Percentiles rank a stretch among this genome's conserved stretches.
phyloP scores from a whole-genome alignment of 768 basidiomycete species.

The Suillus subaureus region DNA sequence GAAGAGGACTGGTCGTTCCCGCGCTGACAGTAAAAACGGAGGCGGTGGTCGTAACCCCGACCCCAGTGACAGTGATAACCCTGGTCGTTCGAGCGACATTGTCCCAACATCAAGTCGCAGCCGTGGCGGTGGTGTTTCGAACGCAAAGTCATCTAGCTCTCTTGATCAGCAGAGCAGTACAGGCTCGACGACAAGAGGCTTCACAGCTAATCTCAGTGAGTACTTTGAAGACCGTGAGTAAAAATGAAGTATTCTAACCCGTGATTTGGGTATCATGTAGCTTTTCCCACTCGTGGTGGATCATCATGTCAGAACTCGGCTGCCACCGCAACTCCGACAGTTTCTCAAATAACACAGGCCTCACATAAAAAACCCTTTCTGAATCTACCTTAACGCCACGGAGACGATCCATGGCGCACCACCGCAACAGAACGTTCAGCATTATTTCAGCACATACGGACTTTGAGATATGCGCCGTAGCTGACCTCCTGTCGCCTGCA shows the following conservation, averaged over 20 bases:
- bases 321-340: conserved; percentile 12
- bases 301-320: conserved; percentile 18
- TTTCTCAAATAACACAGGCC: conserved; percentile 17
- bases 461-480: conserved; percentile 51
- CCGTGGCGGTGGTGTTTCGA: conserved; percentile 62
- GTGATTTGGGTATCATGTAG: conserved; percentile 22
- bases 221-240: conserved; percentile 23
- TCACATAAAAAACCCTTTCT: conserved; percentile 30
- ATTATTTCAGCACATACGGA: conserved; percentile 51
- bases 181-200: conserved; percentile 22
- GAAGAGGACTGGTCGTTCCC: conserved; percentile 59
- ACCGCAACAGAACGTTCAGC: conserved; percentile 38
- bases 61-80: conserved; percentile 39
- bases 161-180: conserved; percentile 29
- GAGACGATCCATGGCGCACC: conserved; percentile 26
- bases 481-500: conserved; percentile 46
- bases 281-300: conserved; percentile 22
- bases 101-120: conserved; percentile 35
- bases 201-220: conserved; percentile 32
- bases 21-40: conserved; percentile 50
- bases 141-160: conserved; percentile 45
- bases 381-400: conserved; percentile 27
- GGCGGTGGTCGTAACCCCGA: conserved; percentile 40
- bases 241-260: conserved; percentile 27
- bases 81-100: conserved; percentile 37